These are phyloP conservation scores for Fistulifera solaris DNA, from an alignment of 108 stramenopile genomes.

Conservation along the genomic window DNA sequence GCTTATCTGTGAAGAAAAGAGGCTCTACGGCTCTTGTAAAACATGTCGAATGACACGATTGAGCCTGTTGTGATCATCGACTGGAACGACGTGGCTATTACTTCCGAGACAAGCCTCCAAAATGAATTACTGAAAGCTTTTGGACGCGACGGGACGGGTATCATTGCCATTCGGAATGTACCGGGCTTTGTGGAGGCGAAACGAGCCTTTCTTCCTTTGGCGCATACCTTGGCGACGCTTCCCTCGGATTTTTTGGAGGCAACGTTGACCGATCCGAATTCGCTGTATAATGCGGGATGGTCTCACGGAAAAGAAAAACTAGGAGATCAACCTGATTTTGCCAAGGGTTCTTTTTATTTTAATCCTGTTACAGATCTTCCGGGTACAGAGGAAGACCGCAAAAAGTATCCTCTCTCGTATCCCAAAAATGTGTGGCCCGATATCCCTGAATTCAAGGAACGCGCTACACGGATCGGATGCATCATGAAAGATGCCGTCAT, in stretches of 20 bases:
- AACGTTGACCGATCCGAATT: constrained; percentile 48
- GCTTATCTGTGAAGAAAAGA: too few relatives aligned
- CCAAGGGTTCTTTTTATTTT: constrained; percentile 87
- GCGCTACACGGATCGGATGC: constrained; percentile 52
- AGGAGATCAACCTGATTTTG: constrained; percentile 71
- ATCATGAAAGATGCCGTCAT: constrained; percentile 70
- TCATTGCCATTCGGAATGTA: constrained; percentile 29
- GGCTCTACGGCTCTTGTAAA: too few relatives aligned
- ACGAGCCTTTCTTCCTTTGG: constrained; percentile 46
- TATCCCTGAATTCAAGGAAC: constrained; percentile 42
- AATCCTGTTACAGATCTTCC: constrained; percentile 75
- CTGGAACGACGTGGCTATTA: constrained; percentile 4
- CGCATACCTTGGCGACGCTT: constrained; percentile 68
- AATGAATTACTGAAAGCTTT: constrained; percentile 8
- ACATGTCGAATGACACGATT: too few relatives aligned
- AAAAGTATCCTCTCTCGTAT: constrained; percentile 69
- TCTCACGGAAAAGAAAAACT: constrained; percentile 87
- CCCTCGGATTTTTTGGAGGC: constrained; percentile 38
- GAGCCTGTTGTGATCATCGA: neutral
- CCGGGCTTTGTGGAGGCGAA: constrained; percentile 73
- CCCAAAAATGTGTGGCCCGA: constrained; percentile 85
- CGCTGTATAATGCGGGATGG: constrained; percentile 89
- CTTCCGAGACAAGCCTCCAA: constrained; percentile 7
- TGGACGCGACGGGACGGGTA: constrained; percentile 11
- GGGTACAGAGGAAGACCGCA: constrained; percentile 63